These are phyloP conservation scores for Hypholoma sublateritium DNA, from an alignment of 768 basidiomycete species.

Conservation along the genomic window DNA sequence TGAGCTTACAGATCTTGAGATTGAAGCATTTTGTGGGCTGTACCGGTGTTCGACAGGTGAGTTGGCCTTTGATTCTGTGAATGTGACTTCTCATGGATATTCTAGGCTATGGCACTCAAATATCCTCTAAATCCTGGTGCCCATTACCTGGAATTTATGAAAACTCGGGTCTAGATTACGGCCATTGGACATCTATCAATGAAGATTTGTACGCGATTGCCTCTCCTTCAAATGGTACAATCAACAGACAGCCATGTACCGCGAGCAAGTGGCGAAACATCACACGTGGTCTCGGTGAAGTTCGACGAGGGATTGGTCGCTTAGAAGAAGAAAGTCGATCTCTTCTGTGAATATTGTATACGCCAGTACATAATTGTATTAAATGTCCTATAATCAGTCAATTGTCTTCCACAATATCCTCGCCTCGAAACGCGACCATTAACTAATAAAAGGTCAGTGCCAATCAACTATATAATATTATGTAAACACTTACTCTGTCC, in stretches of 20 bases:
- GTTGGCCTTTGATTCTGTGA: background rate
- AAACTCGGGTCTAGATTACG: background rate
- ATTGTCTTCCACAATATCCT: too few relatives aligned
- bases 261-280: background rate
- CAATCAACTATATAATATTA: too few relatives aligned
- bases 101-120: background rate
- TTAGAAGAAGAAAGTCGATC: background rate
- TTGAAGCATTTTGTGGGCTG: background rate
- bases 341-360: background rate
- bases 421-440: too few relatives aligned
- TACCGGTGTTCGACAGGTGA: background rate
- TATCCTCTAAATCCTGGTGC: background rate
- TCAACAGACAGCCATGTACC: background rate
- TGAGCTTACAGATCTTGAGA: background rate
- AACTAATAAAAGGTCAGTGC: too few relatives aligned
- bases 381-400: too few relatives aligned
- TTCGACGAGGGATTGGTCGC: background rate
- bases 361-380: too few relatives aligned
- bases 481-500: slow-evolving; percentile 1
- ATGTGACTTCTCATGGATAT: background rate
- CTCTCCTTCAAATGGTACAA: background rate
- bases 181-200: background rate
- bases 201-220: background rate
- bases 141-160: background rate
- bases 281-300: background rate